Conservation (phyloP, 116 monocot genomes). For the Phalaenopsis hybrid region DNA sequence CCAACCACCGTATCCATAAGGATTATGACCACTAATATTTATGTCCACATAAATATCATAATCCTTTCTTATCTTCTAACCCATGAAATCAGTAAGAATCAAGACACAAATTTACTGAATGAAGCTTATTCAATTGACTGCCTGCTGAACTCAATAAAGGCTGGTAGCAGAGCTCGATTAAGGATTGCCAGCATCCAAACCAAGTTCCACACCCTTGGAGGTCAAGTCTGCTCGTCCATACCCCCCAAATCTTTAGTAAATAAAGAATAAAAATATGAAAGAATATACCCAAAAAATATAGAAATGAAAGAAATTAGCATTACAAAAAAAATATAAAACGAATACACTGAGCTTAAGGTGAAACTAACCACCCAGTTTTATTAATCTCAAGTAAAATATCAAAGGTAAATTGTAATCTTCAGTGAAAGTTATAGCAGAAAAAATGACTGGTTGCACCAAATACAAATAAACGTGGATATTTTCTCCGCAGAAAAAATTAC, state of each 20-base stretch:
- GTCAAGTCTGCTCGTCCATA: not conserved
- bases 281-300: not conserved
- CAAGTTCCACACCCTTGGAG: not conserved
- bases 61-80: not conserved
- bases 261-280: slow-evolving; percentile 2
- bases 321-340: no score
- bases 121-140: not conserved
- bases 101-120: not conserved
- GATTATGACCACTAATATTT: not conserved
- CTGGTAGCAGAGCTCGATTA: not conserved
- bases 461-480: no score
- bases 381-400: no score
- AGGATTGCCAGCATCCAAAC: not conserved
- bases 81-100: not conserved
- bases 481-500: no score
- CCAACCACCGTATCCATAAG: no score
- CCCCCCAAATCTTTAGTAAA: not conserved
- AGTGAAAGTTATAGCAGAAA: no score
- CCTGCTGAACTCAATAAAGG: not conserved
- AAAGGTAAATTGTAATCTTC: no score
- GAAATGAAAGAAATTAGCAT: no score
- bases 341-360: no score
- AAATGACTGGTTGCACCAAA: no score
- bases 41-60: not conserved
- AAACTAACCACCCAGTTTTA: no score